Evolutionary conservation across 1,284 basidiomycete genomes (phyloP).

Genomic region (Pholiota adiposa): DNA sequence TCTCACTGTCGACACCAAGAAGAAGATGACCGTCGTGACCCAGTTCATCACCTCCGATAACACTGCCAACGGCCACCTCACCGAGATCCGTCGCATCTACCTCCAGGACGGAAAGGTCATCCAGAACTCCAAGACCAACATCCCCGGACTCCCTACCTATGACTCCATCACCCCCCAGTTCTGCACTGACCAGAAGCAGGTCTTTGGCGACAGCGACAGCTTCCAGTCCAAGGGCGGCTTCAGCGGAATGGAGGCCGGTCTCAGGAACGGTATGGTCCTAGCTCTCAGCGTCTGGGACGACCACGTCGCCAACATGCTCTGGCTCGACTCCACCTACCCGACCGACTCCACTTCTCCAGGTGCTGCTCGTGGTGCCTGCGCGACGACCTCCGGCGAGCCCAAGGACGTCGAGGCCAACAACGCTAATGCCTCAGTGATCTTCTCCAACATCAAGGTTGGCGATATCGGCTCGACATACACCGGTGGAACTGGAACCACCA

Average conservation of each 20-base stretch:
- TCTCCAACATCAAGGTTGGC: conserved; percentile 61
- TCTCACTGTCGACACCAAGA: conserved; percentile 49
- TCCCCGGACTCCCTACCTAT: conserved; percentile 38
- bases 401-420: conserved; percentile 44
- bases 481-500: conserved; percentile 5
- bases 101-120: conserved; percentile 55
- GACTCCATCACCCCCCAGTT: conserved; percentile 46
- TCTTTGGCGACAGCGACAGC: conserved; percentile 46
- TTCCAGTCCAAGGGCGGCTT: conserved; percentile 52
- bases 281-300: conserved; percentile 60
- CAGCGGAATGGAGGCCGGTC: conserved; percentile 33
- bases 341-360: conserved; percentile 38
- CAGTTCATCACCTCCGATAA: conserved; percentile 51
- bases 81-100: conserved; percentile 56
- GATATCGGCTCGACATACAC: conserved; percentile 52
- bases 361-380: conserved; percentile 52
- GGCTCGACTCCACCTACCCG: conserved; percentile 48
- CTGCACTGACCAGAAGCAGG: conserved; percentile 45
- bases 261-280: conserved; percentile 39
- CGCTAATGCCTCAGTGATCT: conserved; percentile 46
- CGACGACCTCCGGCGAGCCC: conserved; percentile 51
- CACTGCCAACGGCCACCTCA: conserved; percentile 47
- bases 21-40: conserved; percentile 38
- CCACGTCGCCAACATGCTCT: conserved; percentile 51
- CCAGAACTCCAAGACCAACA: conserved; percentile 50